Percentiles rank a stretch among this genome's conserved stretches.
Conservation (phyloP, 73 alveolate species). For the Tetrahymena malaccensis region DNA sequence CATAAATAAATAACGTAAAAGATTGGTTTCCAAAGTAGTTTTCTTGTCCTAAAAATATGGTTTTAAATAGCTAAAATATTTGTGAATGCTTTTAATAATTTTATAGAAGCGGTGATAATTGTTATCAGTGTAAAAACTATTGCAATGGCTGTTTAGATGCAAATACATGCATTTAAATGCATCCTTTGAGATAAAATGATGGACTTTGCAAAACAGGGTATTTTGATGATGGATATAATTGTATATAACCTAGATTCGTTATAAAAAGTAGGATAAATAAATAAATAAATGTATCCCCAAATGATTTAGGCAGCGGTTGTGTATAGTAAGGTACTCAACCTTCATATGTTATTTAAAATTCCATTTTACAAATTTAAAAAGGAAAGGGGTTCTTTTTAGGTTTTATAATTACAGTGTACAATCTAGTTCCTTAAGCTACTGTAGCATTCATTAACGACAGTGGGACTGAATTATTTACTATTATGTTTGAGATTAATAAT, state of each 20-base stretch:
- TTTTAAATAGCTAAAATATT: background rate
- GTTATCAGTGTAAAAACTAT: background rate
- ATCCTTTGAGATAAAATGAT: background rate
- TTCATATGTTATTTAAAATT: no score
- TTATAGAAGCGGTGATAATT: background rate
- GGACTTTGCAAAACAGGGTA: background rate
- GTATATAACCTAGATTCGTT: background rate
- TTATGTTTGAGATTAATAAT: background rate
- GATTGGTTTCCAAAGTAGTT: background rate
- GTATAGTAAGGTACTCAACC: background rate
- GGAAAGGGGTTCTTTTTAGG: background rate
- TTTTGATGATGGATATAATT: background rate
- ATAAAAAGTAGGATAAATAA: background rate
- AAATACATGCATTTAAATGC: background rate
- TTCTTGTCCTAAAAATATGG: background rate
- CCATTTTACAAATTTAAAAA: background rate
- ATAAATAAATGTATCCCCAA: background rate
- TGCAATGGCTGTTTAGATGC: background rate
- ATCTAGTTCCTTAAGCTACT: background rate
- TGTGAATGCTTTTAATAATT: background rate
- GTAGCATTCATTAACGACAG: background rate
- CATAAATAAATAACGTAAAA: background rate
- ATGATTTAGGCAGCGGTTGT: background rate
- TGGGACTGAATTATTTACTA: background rate
- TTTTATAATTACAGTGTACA: background rate